Evolutionary conservation across 2,329 filamentous ascomycete genomes (phyloP).

Genomic region (Xylaria sp.): DNA sequence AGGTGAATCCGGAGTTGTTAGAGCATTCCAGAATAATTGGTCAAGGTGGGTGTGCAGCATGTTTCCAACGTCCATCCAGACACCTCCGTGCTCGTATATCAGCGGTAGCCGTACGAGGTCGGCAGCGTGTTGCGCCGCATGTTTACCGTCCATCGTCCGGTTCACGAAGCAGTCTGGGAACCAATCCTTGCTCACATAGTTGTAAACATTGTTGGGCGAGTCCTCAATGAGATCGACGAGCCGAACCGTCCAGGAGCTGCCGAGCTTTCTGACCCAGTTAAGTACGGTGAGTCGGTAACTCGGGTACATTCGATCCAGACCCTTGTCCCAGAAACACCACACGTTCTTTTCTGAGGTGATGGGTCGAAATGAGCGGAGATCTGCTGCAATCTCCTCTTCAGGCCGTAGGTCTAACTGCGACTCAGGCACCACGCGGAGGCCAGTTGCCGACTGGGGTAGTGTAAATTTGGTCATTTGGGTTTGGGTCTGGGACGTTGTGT

Average conservation of each 20-base stretch:
- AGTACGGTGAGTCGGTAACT: constrained; percentile 54
- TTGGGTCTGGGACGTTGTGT: background rate
- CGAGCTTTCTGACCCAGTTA: constrained; percentile 57
- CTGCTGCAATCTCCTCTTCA: constrained; percentile 47
- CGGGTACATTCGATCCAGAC: constrained; percentile 51
- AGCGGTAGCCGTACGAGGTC: constrained; percentile 57
- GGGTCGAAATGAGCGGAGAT: constrained; percentile 47
- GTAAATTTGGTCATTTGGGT: constrained; percentile 37
- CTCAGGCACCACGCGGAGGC: constrained; percentile 39
- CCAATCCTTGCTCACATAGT: constrained; percentile 48
- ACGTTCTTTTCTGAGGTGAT: constrained; percentile 56
- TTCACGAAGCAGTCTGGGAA: constrained; percentile 54
- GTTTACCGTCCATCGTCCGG: constrained; percentile 54
- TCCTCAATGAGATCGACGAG: constrained; percentile 52
- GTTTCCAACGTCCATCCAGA: constrained; percentile 55
- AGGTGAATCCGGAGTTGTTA: constrained; percentile 42
- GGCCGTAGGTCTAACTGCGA: constrained; percentile 47
- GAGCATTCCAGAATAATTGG: constrained; percentile 49
- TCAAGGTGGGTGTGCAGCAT: constrained; percentile 52
- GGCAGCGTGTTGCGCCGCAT: constrained; percentile 55
- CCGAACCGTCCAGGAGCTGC: constrained; percentile 55
- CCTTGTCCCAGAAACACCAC: constrained; percentile 59
- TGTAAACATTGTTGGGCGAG: constrained; percentile 52
- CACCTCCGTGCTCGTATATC: constrained; percentile 51
- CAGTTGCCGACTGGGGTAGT: constrained; percentile 41